Evolutionary conservation across 2,329 filamentous ascomycete genomes (phyloP), one percentile per base, ranked within the genome.

Genomic region (Fusarium concolor): DNA sequence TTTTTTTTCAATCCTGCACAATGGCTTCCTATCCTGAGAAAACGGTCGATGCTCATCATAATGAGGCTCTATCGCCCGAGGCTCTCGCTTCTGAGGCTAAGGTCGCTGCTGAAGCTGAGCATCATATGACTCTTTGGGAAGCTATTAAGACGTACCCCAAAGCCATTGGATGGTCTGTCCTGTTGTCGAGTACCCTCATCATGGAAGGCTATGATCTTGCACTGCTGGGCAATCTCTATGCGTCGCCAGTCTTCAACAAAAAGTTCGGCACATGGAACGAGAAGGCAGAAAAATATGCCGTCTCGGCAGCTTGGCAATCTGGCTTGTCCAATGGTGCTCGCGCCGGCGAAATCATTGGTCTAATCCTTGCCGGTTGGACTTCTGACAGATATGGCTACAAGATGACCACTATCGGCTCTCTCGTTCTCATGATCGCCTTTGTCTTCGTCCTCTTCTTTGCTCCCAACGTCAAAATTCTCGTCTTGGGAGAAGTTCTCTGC

Each of bases 261-360:
- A 84, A 79, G 64, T 87, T 82, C 61, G 85, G 84, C n/a, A 63
- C 76, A 0, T 78, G 75, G 24, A 71, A 76, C 12, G 62, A 68
- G 3, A 65, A 67, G 2, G 75, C 76, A 4, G 78, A 76, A 3
- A 80, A 79, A 28, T 85, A 84, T 56, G 78, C 81, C 35, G 77
- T 89, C 24, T 81, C 83, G 2, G 83, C 86, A 0, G 79, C 82
- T 1, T 89, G 87, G 87, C 86, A 89, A 73, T 83, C 84, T 1
- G 86, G 81, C 0, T 72, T 89, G 4, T 83, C 81, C 9, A 87
- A 87, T 56, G 86, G 84, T 17, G 83, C 83, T 0, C 77, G 82
- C 3, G 82, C 83, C 2, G 86, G 87, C 14, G 82, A 86, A 69
- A 86, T 89, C 50, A 68, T 88, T 11, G 87, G 87, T 0, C 76